Evolutionary conservation across 257 asterid genomes (phyloP).

Genomic region (Capsicum chinense): DNA sequence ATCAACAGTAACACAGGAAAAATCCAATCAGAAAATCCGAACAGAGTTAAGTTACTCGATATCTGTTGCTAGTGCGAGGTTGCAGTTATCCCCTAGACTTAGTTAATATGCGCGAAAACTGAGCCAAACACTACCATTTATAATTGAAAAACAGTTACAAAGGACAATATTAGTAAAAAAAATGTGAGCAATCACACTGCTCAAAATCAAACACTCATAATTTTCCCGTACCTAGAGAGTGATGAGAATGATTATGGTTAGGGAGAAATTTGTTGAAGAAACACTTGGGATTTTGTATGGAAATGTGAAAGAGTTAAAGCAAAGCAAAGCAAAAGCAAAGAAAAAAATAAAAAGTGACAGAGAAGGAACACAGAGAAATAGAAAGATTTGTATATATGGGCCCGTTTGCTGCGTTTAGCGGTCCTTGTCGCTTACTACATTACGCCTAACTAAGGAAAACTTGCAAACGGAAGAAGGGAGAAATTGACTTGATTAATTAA

Average conservation of each 20-base stretch:
- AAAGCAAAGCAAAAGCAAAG: not conserved
- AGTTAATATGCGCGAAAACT: too few species aligned
- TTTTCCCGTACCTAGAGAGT: not conserved
- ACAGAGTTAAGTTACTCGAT: too few species aligned
- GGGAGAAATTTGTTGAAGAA: not conserved
- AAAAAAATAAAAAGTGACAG: not conserved
- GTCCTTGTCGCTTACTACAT: not conserved
- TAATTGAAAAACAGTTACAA: too few species aligned
- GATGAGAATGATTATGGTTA: not conserved
- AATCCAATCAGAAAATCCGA: not conserved
- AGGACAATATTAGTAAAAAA: not conserved
- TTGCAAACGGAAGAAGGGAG: not conserved
- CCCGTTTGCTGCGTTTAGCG: not conserved
- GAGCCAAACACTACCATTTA: too few species aligned
- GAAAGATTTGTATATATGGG: conserved; percentile 2
- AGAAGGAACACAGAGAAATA: not conserved
- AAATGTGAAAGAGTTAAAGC: not conserved
- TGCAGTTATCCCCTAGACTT: too few species aligned
- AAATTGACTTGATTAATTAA: not conserved
- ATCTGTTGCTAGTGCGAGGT: too few species aligned
- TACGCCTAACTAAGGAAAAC: not conserved
- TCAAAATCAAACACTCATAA: not conserved
- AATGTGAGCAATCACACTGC: not conserved
- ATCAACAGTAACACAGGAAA: not conserved
- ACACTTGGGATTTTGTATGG: not conserved